Evolutionary conservation across 2,329 filamentous ascomycete species (phyloP).

Genomic region (Fusarium pininemorale): DNA sequence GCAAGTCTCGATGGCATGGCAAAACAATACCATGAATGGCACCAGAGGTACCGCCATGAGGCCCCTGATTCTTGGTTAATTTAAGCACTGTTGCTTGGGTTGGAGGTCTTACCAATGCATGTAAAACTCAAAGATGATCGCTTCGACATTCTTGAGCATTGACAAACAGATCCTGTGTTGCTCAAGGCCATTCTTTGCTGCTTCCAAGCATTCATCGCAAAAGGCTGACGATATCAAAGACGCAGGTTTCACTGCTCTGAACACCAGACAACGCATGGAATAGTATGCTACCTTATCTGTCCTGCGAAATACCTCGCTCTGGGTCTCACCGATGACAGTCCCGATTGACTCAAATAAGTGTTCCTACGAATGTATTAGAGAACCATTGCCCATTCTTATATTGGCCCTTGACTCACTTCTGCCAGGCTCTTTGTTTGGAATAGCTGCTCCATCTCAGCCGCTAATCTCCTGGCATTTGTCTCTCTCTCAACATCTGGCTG

Average conservation of each 20-base stretch:
- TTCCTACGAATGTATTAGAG: neutral
- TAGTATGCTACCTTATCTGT: neutral
- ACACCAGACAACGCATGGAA: neutral
- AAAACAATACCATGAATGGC: constrained; percentile 7
- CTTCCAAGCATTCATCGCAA: neutral
- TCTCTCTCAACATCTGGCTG: neutral
- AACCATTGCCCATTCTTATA: rapidly evolving
- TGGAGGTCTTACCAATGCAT: neutral
- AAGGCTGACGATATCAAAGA: neutral
- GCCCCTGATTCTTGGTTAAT: neutral
- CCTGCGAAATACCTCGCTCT: neutral
- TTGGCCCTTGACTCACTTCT: neutral
- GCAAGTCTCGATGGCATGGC: constrained; percentile 14
- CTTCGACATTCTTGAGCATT: neutral
- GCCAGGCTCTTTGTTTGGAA: neutral
- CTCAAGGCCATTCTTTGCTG: neutral
- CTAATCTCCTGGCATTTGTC: neutral
- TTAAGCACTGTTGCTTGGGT: rapidly evolving
- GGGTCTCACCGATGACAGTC: neutral
- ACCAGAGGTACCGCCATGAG: neutral
- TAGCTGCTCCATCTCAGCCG: neutral
- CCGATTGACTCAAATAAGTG: neutral
- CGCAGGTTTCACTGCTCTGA: neutral
- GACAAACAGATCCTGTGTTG: neutral
- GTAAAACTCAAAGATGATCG: neutral